Evolutionary conservation across 345 rosid genomes (phyloP).

Genomic region (Noccaea bulbosa): DNA sequence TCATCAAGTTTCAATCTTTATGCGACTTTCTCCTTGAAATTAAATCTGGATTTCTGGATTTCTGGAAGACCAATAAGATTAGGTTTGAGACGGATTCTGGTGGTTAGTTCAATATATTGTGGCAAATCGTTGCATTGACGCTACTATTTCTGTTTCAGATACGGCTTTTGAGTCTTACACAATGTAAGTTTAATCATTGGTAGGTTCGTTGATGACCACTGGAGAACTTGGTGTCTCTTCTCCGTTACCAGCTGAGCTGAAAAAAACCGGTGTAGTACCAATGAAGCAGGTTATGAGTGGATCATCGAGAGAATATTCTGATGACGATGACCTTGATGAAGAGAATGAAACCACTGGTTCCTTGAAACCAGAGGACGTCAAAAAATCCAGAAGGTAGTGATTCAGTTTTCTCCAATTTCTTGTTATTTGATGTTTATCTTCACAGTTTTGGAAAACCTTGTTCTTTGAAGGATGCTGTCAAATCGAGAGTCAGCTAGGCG

Average conservation of each 20-base stretch:
- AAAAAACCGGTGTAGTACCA: constrained; percentile 48
- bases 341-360: constrained; percentile 75
- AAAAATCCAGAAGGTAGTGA: constrained; percentile 72
- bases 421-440: constrained; percentile 9
- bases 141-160: not conserved
- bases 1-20: constrained; percentile 16
- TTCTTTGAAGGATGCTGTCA: constrained; percentile 75
- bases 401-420: not conserved
- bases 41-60: constrained; percentile 16
- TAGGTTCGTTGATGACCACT: constrained; percentile 52
- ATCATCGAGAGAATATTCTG: constrained; percentile 92
- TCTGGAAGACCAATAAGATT: not conserved
- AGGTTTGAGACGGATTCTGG: constrained; percentile 8
- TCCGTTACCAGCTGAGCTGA: constrained; percentile 47
- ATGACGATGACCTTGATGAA: constrained; percentile 86
- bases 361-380: constrained; percentile 60
- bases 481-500: constrained; percentile 99
- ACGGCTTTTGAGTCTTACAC: constrained; percentile 22
- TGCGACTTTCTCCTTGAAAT: constrained; percentile 12
- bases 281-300: constrained; percentile 81
- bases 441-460: not conserved
- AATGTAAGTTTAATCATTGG: constrained; percentile 33
- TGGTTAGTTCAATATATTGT: constrained; percentile 1
- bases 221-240: constrained; percentile 52
- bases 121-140: not conserved